Conservation (phyloP, 495 filamentous ascomycete genomes). For the Podospora bellae-mahoneyi region DNA sequence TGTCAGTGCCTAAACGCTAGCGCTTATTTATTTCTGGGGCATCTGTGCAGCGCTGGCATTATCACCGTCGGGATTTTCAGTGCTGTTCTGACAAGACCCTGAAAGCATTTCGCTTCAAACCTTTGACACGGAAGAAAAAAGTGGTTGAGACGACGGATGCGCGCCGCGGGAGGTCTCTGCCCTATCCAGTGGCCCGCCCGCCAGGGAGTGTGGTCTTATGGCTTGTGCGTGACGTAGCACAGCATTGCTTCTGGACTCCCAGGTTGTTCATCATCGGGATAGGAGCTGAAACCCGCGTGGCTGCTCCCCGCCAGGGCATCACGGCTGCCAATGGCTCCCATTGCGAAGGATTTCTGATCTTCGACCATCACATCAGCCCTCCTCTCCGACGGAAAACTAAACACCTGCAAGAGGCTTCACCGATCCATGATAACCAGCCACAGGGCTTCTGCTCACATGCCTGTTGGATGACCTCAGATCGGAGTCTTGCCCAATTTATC, state of each 20-base stretch:
- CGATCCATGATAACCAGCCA: neutral
- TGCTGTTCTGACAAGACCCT: neutral
- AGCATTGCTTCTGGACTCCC: neutral
- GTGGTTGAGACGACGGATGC: neutral
- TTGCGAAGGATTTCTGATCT: neutral
- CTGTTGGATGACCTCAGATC: neutral
- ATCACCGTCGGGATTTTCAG: constrained; percentile 2
- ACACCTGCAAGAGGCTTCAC: neutral
- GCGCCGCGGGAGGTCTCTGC: neutral
- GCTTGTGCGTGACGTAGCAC: neutral
- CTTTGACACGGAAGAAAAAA: neutral
- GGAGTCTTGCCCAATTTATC: neutral
- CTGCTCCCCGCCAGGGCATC: neutral
- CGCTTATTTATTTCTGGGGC: constrained; percentile 1
- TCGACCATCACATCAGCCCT: neutral
- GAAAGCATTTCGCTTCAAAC: neutral
- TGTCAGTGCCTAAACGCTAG: constrained; percentile 6
- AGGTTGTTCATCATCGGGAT: neutral
- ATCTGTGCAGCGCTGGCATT: neutral
- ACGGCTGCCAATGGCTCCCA: neutral
- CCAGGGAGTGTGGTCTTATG: neutral
- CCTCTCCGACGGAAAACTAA: neutral
- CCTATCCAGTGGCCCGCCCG: neutral
- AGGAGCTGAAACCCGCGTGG: neutral
- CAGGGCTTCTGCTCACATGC: neutral